These are phyloP conservation scores for maize (Zea mays) DNA, from an alignment of 176 grass and related monocot species.

Conservation along the genomic window Zm-B73-REFERENCE-NAM-5.0 NC_050097.1:80627501-80628000, in stretches of 20 bases:
- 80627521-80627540: too few relatives aligned
- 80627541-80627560: too few relatives aligned
- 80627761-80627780: background rate
- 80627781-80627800: background rate
- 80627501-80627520: too few relatives aligned
- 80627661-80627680: background rate
- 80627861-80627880: background rate
- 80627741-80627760: background rate
- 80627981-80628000: background rate
- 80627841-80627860: background rate
- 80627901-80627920: slow-evolving; percentile 4
- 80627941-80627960: slow-evolving; percentile 16
- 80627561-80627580: too few relatives aligned
- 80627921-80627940: slow-evolving; percentile 33
- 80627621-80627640: background rate
- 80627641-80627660: background rate
- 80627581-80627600: background rate
- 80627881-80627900: background rate
- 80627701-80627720: background rate
- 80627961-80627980: slow-evolving; percentile 18
- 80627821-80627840: background rate
- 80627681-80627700: background rate
- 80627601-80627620: background rate
- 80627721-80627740: background rate
- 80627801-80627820: background rate